A percentile compares a stretch with the other conserved stretches of the same genome.
phyloP scores from a whole-genome alignment of 495 filamentous ascomycete genomes.

The Oidiodendron maius region DNA sequence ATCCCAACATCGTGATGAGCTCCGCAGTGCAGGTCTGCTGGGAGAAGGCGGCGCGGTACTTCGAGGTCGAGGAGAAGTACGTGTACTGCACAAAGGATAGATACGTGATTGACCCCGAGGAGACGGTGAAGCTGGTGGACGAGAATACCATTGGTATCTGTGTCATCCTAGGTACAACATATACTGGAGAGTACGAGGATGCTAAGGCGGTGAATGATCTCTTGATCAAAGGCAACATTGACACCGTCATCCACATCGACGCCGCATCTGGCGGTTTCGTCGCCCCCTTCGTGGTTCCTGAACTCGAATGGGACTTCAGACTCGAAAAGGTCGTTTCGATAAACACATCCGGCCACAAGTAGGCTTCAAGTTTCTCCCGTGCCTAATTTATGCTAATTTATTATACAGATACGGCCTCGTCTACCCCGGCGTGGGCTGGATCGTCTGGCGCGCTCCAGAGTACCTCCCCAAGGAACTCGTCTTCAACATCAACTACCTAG shows the following conservation, averaged over 20 bases:
- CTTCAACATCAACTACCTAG: conserved; percentile 97
- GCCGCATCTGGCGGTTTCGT: conserved; percentile 89
- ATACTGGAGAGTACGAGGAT: conserved; percentile 95
- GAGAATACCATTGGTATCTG: conserved; percentile 97
- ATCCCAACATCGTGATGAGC: conserved; percentile 88
- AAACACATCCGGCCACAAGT: conserved; percentile 91
- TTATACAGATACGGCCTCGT: conserved; percentile 44
- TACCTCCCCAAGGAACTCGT: conserved; percentile 84
- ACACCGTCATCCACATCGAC: conserved; percentile 85
- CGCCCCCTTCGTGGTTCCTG: conserved; percentile 77
- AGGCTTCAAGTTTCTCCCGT: conserved; percentile 28
- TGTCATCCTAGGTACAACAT: conserved; percentile 81
- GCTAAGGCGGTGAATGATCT: conserved; percentile 85
- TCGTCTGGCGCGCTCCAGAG: conserved; percentile 78
- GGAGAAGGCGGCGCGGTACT: conserved; percentile 95
- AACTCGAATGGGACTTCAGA: conserved; percentile 82
- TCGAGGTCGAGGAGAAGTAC: conserved; percentile 85
- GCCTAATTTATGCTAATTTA: conserved; percentile 9
- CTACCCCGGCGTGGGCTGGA: conserved; percentile 91
- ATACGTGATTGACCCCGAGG: conserved; percentile 79
- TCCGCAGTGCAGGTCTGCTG: conserved; percentile 92
- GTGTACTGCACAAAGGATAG: conserved; percentile 77
- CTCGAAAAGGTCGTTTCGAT: conserved; percentile 82
- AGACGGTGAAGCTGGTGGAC: conserved; percentile 79
- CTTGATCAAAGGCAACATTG: conserved; percentile 60